Evolutionary conservation across 2,329 filamentous ascomycete species (phyloP).

Genomic region (Aspergillus neoniger): DNA sequence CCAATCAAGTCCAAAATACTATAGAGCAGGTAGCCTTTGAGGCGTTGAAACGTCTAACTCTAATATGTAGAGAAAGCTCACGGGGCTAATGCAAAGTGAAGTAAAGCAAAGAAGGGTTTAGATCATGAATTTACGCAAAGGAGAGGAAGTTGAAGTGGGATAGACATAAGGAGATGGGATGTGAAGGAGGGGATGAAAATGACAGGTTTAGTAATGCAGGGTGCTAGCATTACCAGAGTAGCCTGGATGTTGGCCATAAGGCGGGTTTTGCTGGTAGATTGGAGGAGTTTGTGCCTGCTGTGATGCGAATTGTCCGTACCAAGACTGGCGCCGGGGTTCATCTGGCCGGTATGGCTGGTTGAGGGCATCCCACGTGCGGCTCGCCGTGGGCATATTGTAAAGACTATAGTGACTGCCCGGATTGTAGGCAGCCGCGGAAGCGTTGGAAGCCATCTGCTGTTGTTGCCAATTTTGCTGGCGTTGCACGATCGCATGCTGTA

Average conservation of each 20-base stretch:
- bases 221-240: constrained; percentile 28
- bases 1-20: background rate
- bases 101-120: constrained; percentile 4
- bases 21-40: background rate
- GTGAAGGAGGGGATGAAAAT: constrained; percentile 5
- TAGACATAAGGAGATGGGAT: background rate
- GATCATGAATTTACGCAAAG: constrained; percentile 9
- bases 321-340: constrained; percentile 36
- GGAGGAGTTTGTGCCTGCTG: constrained; percentile 27
- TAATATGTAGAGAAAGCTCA: constrained; percentile 13
- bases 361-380: constrained; percentile 40
- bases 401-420: constrained; percentile 24
- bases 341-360: constrained; percentile 34
- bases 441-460: constrained; percentile 37
- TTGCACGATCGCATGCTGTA: constrained; percentile 72
- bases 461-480: constrained; percentile 59
- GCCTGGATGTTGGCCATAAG: constrained; percentile 29
- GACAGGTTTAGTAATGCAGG: constrained; percentile 23
- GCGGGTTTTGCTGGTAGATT: constrained; percentile 31
- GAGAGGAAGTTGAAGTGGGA: background rate
- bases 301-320: constrained; percentile 35
- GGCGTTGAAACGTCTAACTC: constrained; percentile 10
- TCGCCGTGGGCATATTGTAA: constrained; percentile 40
- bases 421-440: constrained; percentile 16
- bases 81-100: constrained; percentile 7